These are phyloP conservation scores for Zygoascus meyerae DNA, from an alignment of 1,139 yeast genomes.

Conservation along the genomic window DNA sequence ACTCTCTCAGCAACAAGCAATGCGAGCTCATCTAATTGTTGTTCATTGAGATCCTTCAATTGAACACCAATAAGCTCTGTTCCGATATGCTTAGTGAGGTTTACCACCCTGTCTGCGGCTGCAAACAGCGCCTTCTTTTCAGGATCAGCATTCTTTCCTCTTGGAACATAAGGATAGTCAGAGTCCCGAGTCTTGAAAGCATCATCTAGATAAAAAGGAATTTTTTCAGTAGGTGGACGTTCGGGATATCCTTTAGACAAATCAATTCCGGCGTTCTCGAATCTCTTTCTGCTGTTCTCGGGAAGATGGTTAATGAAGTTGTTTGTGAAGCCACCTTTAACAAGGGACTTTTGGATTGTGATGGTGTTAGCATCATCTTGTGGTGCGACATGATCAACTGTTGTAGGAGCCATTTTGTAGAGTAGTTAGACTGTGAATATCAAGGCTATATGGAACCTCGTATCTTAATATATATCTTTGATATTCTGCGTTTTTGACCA, in stretches of 20 bases:
- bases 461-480: constrained; percentile 37
- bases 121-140: constrained; percentile 48
- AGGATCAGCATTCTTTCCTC: constrained; percentile 49
- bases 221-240: constrained; percentile 30
- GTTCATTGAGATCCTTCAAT: constrained; percentile 46
- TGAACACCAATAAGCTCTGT: constrained; percentile 59
- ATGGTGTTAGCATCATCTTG: background rate
- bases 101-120: constrained; percentile 45
- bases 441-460: constrained; percentile 48
- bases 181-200: constrained; percentile 42
- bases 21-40: constrained; percentile 55
- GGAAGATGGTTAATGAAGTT: constrained; percentile 34
- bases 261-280: constrained; percentile 38
- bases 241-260: constrained; percentile 43
- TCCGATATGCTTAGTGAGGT: constrained; percentile 47
- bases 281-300: constrained; percentile 34
- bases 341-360: constrained; percentile 4
- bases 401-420: constrained; percentile 2
- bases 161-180: constrained; percentile 39
- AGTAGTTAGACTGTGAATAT: constrained; percentile 40
- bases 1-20: constrained; percentile 60
- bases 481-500: background rate
- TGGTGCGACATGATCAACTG: background rate
- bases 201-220: constrained; percentile 51
- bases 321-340: constrained; percentile 17